Base-by-base conservation (phyloP, 2,329 filamentous ascomycete species). In the Coniella lustricola region DNA sequence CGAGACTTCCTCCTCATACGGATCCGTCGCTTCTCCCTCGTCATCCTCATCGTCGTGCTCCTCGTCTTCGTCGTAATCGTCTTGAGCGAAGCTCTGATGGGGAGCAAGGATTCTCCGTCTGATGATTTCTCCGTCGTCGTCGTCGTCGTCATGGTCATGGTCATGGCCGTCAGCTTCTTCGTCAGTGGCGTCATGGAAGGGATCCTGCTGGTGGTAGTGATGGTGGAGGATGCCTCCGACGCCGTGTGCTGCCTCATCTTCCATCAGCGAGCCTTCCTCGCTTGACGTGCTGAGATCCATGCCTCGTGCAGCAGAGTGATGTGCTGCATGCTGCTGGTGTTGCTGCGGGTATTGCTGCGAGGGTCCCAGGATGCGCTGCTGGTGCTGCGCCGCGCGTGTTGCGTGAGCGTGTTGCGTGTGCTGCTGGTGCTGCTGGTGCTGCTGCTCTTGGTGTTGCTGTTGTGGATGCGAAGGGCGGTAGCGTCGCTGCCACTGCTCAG, bases 251-350 rank as follows among this genome's bases (percentile, higher is more conserved):
- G n/a, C n/a, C n/a, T n/a, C n/a, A n/a, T n/a, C 18, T 8, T 13
- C 7, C 39, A 2, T 40, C 39, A 2, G 43, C 25, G 25, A 29
- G 25, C 25, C 25, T 29, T 29, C 47, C 21, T 75, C 39, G 71
- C 48, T 56, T 37, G 43, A 55, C 49, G 38, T 55, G 10, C 25
- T 10, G 17, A 44, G 48, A 49, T 17, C 51, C 51, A 41, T 51
- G 36, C 22, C 43, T 49, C 29, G 8, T 17, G 7, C 34, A 8
- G n/a, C n/a, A 4, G n/a, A 29, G 25, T 46, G 41, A 49, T 44
- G 49, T 41, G 21, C 35, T 42, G 18, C n/a, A 12, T 16, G n/a
- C 3, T 25, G 49, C 3, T 54, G 50, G 38, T 22, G 22, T 12
- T 22, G 37, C 5, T 32, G 38, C 7, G 29, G 39, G 3, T 41